These are phyloP conservation scores for Magnaporthiopsis rhizophila DNA, from an alignment of 2,329 filamentous ascomycete species.

Conservation along the genomic window DNA sequence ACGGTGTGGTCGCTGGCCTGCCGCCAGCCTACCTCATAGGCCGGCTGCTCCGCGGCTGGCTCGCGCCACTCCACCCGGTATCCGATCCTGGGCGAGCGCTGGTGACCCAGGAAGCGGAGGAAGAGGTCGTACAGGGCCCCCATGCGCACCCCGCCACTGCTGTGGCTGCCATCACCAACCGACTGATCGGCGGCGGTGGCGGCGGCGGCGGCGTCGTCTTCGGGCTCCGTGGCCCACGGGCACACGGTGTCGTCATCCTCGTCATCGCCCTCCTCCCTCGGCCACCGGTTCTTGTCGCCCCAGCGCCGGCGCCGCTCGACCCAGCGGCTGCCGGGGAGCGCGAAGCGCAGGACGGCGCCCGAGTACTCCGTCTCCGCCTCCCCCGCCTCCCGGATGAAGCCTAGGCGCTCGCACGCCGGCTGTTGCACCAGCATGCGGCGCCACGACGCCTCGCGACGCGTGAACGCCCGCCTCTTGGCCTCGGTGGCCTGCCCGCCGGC, in stretches of 20 bases:
- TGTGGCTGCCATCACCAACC: no score
- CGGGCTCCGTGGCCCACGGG: not conserved
- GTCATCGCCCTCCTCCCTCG: not conserved
- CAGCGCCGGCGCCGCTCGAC: no score
- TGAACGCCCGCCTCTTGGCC: no score
- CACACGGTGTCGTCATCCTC: not conserved
- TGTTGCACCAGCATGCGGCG: conserved; percentile 1
- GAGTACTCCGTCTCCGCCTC: not conserved
- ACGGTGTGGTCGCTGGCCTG: not conserved
- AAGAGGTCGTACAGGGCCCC: not conserved
- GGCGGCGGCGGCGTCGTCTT: no score
- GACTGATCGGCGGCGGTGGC: no score
- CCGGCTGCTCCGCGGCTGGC: not conserved
- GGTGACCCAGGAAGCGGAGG: not conserved
- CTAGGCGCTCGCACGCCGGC: not conserved
- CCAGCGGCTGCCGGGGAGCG: not conserved
- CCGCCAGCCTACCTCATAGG: not conserved
- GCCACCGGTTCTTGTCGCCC: no score
- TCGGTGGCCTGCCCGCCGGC: not conserved
- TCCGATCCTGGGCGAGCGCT: not conserved
- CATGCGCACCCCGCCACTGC: not conserved
- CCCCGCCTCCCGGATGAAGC: not conserved
- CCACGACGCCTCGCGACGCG: not conserved
- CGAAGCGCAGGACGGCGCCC: not conserved
- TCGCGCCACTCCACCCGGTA: not conserved